Evolutionary conservation across 345 rosid genomes (phyloP).

Genomic region (Populus nigra): DNA sequence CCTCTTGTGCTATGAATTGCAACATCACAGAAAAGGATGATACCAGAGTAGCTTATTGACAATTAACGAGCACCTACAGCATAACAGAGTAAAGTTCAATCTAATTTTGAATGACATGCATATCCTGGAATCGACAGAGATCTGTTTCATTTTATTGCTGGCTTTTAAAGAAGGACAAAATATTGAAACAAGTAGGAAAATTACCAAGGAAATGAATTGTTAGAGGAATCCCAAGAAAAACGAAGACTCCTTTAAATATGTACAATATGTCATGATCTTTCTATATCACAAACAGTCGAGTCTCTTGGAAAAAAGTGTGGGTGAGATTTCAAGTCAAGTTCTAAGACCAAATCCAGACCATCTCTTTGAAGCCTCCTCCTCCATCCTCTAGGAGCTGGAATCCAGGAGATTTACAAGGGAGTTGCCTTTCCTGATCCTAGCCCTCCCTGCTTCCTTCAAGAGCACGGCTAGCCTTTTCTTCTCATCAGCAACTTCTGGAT

Average conservation of each 20-base stretch:
- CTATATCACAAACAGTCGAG: not conserved
- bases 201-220: not conserved
- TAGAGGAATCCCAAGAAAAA: not conserved
- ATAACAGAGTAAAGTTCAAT: not conserved
- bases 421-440: conserved; percentile 24
- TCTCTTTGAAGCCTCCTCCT: not conserved
- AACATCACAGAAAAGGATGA: not conserved
- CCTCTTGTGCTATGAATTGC: not conserved
- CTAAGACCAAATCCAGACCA: conserved; percentile 3
- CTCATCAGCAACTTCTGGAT: conserved; percentile 39
- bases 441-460: conserved; percentile 39
- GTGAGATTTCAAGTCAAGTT: not conserved
- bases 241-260: not conserved
- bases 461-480: conserved; percentile 38
- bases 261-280: not conserved
- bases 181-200: not conserved
- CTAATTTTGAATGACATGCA: not conserved
- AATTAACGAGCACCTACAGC: not conserved
- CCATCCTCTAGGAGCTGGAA: conserved; percentile 13
- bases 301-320: not conserved
- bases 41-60: not conserved
- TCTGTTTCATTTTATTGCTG: not conserved
- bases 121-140: not conserved
- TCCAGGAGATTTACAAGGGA: conserved; percentile 21
- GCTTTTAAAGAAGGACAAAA: not conserved